Base-by-base conservation (phyloP, 441 rosid genomes). In the Hura crepitans region DNA sequence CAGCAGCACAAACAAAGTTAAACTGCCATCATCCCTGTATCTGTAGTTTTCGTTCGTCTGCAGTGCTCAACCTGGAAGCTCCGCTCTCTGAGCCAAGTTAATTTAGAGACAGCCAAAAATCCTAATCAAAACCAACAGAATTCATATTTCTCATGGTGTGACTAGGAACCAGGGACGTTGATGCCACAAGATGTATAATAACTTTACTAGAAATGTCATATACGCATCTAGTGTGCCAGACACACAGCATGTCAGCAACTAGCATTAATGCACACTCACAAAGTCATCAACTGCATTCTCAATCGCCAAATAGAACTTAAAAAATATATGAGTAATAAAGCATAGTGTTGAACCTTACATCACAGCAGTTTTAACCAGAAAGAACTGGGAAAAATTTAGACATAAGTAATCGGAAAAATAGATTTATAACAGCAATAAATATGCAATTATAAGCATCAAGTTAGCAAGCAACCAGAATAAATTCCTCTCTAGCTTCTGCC, bases 1-100 rank as follows among this genome's bases (percentile, higher is more conserved):
- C 5, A 46, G 71, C 46, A 58, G 46, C 27, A 57, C 55, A 66
- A 61, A 35, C 62, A 45, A 73, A 69, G 54, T 33, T 46, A 60
- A 69, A 58, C 59, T 15, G 60, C 66, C 15, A 65, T 51, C 69
- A 30, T 73, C 39, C 13, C 30, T 31, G 13, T 54, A 23, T 30
- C 25, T 62, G 65, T 37, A 23, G 64, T 51, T 59, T 23, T 43
- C 9, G 1, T 33, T 33, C 1, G 56, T 58, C 20, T 33, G 55
- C 50, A 53, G 74, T 71, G 43, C 22, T 69, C 69, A 23, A 23
- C 75, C 18, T 27, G 30, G 62, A 55, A 45, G 72, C 72, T n/a
- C 42, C 72, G 66, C 2, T 53, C 22, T 25, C 53, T 39, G 49
- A 23, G 61, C 59, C 66, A 50, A 37, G 62, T 65, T 70, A 63